Evolutionary conservation across 2,329 filamentous ascomycete species (phyloP).

Genomic region (Septoria linicola): DNA sequence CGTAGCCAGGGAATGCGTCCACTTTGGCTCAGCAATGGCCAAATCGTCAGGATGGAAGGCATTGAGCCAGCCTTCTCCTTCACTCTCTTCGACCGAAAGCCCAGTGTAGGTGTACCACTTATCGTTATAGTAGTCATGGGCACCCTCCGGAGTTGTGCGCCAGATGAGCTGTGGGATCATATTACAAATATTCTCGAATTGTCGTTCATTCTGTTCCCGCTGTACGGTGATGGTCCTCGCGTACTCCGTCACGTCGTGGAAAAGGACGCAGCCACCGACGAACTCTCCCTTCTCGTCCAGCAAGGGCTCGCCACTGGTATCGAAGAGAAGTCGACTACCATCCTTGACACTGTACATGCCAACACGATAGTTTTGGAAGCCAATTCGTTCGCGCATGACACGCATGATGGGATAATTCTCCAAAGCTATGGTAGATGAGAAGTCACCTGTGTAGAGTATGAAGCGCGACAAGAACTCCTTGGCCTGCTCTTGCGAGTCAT

Average conservation of each 20-base stretch:
- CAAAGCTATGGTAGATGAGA: conserved; percentile 56
- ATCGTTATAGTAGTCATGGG: conserved; percentile 68
- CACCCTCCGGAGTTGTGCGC: conserved; percentile 65
- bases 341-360: conserved; percentile 60
- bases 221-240: conserved; percentile 68
- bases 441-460: conserved; percentile 65
- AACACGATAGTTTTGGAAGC: conserved; percentile 60
- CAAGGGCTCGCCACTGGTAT: conserved; percentile 66
- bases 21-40: conserved; percentile 54
- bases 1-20: conserved; percentile 63
- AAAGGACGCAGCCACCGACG: conserved; percentile 68
- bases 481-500: conserved; percentile 39
- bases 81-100: conserved; percentile 59
- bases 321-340: conserved; percentile 58
- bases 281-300: conserved; percentile 68
- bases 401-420: conserved; percentile 67
- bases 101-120: conserved; percentile 82
- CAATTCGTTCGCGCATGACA: conserved; percentile 60
- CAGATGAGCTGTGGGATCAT: conserved; percentile 62
- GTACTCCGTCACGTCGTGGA: conserved; percentile 70
- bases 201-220: conserved; percentile 67
- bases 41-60: conserved; percentile 72
- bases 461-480: conserved; percentile 60
- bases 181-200: conserved; percentile 74
- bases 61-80: conserved; percentile 62